A percentile compares a stretch with the other conserved stretches of the same genome.
Evolutionary conservation across 2,329 filamentous ascomycete genomes (phyloP).

Genomic region (Penicillium sp.): DNA sequence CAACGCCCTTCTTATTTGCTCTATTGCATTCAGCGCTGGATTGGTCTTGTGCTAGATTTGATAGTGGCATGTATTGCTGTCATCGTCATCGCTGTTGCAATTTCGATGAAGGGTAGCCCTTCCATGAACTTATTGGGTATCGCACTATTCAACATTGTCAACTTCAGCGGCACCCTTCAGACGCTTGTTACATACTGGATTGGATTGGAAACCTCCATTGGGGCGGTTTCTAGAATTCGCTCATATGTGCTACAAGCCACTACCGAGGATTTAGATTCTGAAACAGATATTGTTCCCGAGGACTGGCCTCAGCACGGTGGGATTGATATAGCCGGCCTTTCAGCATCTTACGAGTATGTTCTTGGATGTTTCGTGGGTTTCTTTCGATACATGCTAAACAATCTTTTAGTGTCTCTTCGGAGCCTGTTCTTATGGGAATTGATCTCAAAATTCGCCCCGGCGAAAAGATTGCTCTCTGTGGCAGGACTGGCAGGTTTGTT

Average conservation of each 20-base stretch:
- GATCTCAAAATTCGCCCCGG: constrained; percentile 22
- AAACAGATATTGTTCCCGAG: constrained; percentile 32
- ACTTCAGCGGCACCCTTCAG: constrained; percentile 21
- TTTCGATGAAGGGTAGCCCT: constrained; percentile 15
- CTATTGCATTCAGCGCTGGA: constrained; percentile 9
- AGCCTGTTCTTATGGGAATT: constrained; percentile 22
- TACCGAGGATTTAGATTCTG: constrained; percentile 39
- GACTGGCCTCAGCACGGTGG: constrained; percentile 39
- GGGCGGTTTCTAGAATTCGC: constrained; percentile 39
- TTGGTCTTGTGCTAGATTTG: constrained; percentile 16
- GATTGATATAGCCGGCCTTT: constrained; percentile 38
- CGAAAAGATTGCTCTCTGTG: constrained; percentile 33
- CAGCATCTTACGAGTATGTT: constrained; percentile 38
- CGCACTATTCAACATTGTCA: constrained; percentile 24
- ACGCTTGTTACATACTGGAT: constrained; percentile 19
- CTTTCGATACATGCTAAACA: background rate
- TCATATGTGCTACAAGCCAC: constrained; percentile 44
- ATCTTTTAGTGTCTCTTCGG: constrained; percentile 3
- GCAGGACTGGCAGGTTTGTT: constrained; percentile 30
- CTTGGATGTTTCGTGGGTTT: background rate
- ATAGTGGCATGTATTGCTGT: constrained; percentile 25
- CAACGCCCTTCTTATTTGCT: constrained; percentile 10
- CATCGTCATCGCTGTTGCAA: constrained; percentile 21
- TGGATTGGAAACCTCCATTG: constrained; percentile 22
- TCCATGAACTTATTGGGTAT: constrained; percentile 17